These are phyloP conservation scores for Phytophthora lateralis DNA, from an alignment of 352 stramenopile species.

Conservation along the genomic window DNA sequence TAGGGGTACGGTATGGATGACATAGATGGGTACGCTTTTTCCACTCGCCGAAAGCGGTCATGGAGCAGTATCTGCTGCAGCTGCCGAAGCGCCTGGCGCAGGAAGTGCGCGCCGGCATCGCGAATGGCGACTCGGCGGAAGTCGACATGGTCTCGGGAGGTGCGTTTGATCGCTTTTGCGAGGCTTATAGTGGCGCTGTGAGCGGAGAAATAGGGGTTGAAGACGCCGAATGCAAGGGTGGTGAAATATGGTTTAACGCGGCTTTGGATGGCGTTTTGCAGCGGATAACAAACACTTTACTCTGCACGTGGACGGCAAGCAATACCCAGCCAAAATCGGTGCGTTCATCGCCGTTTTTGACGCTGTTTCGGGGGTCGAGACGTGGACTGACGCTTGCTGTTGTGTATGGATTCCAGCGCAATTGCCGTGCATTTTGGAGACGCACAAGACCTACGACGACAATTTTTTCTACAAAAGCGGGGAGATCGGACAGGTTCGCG, in stretches of 20 bases:
- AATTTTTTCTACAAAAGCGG: conserved; percentile 91
- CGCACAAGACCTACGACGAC: conserved; percentile 90
- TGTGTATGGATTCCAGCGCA: conserved; percentile 49
- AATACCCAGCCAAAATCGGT: conserved; percentile 86
- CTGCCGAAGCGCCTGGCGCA: conserved; percentile 81
- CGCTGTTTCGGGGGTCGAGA: background rate
- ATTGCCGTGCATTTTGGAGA: conserved; percentile 85
- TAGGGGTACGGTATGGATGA: background rate
- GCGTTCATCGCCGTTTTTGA: conserved; percentile 47
- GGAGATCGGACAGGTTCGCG: conserved; percentile 78
- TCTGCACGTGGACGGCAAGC: conserved; percentile 71
- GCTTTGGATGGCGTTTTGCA: conserved; percentile 25
- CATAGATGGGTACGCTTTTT: conserved; percentile 1
- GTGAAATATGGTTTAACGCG: conserved; percentile 10
- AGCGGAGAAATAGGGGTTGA: conserved; percentile 12
- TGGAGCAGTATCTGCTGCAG: conserved; percentile 90
- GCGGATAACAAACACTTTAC: conserved; percentile 90
- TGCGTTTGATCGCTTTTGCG: conserved; percentile 26
- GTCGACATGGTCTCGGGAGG: conserved; percentile 82
- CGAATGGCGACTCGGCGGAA: conserved; percentile 57
- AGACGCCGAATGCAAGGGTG: background rate
- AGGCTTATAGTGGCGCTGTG: background rate
- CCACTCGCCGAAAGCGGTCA: conserved; percentile 20
- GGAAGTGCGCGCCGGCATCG: conserved; percentile 73
- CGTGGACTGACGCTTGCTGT: conserved; percentile 3